Conservation (phyloP, 164 flowering plant genomes). For the Tinospora cordifolia region DNA sequence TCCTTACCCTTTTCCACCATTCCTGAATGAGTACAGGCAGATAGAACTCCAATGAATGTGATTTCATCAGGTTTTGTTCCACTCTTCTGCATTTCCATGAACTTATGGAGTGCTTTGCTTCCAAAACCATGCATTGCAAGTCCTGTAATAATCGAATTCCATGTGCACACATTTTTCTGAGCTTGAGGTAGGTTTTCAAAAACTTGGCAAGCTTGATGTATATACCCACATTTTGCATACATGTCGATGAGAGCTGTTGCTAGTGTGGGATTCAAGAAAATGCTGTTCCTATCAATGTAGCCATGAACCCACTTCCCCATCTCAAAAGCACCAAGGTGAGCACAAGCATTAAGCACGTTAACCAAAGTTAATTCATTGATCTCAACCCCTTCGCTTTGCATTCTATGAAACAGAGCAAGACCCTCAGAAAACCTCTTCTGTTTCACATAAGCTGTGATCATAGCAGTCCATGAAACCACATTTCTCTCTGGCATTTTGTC, state of each 20-base stretch:
- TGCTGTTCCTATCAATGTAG: neutral
- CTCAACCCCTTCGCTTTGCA: conserved; percentile 17
- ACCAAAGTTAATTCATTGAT: conserved; percentile 7
- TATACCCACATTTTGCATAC: conserved; percentile 62
- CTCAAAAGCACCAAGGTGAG: conserved; percentile 1
- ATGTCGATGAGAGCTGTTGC: conserved; percentile 47
- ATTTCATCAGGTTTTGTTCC: conserved; percentile 1
- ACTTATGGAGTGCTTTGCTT: neutral
- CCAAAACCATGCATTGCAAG: neutral
- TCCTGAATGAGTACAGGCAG: conserved; percentile 10
- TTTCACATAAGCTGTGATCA: conserved; percentile 23
- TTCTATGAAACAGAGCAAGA: conserved; percentile 18
- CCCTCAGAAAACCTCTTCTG: conserved; percentile 11
- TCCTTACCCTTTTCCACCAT: conserved; percentile 4
- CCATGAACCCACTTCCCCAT: neutral
- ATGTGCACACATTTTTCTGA: neutral
- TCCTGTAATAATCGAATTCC: neutral
- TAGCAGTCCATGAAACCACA: conserved; percentile 27
- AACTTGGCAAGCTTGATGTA: neutral
- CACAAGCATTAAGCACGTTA: neutral
- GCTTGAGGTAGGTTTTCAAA: neutral
- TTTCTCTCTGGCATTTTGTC: conserved; percentile 22
- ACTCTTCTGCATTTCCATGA: neutral
- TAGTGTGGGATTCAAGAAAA: neutral
- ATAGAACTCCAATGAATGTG: conserved; percentile 3